Percentiles rank a stretch among this genome's conserved stretches.
These are phyloP conservation scores for Somion occarium DNA, from an alignment of 1,284 basidiomycete species.

Conservation along the genomic window DNA sequence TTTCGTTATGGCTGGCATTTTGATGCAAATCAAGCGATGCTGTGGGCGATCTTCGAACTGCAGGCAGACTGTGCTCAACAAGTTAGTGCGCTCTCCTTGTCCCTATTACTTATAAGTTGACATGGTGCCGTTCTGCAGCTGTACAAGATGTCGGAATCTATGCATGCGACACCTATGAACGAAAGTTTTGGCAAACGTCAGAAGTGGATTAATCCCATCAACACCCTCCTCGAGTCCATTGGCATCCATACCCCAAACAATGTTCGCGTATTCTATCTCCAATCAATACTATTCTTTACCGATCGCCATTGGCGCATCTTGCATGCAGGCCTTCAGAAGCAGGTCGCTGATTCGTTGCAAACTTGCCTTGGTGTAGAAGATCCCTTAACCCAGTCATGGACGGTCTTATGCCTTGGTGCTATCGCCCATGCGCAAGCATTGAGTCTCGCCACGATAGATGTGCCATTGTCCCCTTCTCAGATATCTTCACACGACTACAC, in stretches of 20 bases:
- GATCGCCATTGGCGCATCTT: conserved; percentile 68
- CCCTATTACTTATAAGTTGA: conserved; percentile 1
- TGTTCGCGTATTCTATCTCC: conserved; percentile 55
- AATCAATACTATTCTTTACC: conserved; percentile 82
- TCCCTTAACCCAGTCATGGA: conserved; percentile 70
- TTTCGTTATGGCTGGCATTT: conserved; percentile 75
- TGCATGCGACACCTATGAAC: conserved; percentile 33
- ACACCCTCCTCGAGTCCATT: conserved; percentile 50
- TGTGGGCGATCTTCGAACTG: conserved; percentile 82
- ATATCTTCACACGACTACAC: conserved; percentile 15
- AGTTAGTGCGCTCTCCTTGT: conserved; percentile 34
- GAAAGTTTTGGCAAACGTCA: conserved; percentile 40
- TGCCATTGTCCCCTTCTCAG: conserved; percentile 11
- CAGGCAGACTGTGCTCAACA: conserved; percentile 75
- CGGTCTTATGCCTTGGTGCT: conserved; percentile 72
- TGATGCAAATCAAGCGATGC: conserved; percentile 60
- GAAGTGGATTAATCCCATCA: conserved; percentile 50
- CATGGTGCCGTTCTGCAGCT: conserved; percentile 38
- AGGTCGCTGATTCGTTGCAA: conserved; percentile 51
- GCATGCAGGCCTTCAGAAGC: conserved; percentile 48
- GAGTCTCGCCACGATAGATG: neutral
- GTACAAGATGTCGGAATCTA: conserved; percentile 55
- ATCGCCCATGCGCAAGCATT: conserved; percentile 48
- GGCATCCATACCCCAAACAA: conserved; percentile 27
- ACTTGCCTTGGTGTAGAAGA: conserved; percentile 66